These are phyloP conservation scores for Capsicum rhomboideum DNA, from an alignment of 257 asterid species.

Conservation along the genomic window DNA sequence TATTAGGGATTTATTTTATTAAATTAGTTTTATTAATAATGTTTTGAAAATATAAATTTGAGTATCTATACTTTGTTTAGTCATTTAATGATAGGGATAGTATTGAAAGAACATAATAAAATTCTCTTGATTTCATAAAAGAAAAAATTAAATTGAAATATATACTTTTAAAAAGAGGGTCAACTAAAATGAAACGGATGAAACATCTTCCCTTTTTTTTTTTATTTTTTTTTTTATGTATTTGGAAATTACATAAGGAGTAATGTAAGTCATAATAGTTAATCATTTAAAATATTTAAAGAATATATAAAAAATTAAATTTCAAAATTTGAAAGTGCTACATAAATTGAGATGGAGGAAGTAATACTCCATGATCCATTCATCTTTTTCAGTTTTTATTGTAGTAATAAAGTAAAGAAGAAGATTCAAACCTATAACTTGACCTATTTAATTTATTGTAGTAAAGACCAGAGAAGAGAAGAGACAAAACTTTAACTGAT, in stretches of 20 bases:
- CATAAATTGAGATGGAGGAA: background rate
- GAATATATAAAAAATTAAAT: background rate
- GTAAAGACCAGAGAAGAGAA: background rate
- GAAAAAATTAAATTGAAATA: no score
- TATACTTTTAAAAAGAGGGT: no score
- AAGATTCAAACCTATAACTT: background rate
- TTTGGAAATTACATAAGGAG: background rate
- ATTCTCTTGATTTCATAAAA: no score
- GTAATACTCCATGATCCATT: background rate
- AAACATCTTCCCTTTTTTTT: no score
- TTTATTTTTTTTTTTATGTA: no score
- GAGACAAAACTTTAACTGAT: background rate
- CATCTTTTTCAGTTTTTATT: background rate
- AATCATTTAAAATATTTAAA: background rate
- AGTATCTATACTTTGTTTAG: no score
- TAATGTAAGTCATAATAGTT: background rate
- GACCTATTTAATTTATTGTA: background rate
- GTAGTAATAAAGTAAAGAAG: background rate
- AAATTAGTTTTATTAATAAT: no score
- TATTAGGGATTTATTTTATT: no score
- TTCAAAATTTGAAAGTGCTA: rapidly evolving
- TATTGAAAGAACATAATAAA: no score
- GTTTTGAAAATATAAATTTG: no score
- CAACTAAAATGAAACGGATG: no score
- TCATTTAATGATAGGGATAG: no score